phyloP scores from a whole-genome alignment of 202 grass and related monocot genomes.

The Carex arenaria region DNA sequence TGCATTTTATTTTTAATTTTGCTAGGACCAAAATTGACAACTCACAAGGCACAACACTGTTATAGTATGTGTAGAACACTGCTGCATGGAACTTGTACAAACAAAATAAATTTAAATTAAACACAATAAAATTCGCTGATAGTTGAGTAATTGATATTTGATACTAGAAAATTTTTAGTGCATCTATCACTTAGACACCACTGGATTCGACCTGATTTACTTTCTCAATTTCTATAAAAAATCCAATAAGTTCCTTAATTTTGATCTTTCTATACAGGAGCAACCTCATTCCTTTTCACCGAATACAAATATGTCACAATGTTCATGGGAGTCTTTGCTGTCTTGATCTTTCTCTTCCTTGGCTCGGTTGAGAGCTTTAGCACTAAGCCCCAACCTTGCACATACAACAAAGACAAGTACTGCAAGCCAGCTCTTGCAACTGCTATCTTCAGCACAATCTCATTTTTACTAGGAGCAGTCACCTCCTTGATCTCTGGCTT shows the following conservation, averaged over 20 bases:
- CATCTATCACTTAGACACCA: neutral
- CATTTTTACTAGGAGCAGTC: constrained; percentile 78
- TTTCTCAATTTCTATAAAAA: neutral
- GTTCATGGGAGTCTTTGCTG: constrained; percentile 75
- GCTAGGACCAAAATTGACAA: neutral
- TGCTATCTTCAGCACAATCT: constrained; percentile 80
- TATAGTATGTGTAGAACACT: neutral
- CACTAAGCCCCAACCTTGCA: constrained; percentile 72
- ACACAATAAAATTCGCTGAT: neutral
- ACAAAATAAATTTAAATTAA: neutral
- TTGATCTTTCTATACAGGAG: constrained; percentile 48
- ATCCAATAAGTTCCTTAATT: constrained; percentile 12
- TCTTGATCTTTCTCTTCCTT: constrained; percentile 87
- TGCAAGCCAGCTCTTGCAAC: constrained; percentile 93
- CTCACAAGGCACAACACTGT: neutral
- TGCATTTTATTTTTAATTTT: neutral
- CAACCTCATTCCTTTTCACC: constrained; percentile 85
- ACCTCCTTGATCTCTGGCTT: constrained; percentile 92
- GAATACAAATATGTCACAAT: constrained; percentile 83
- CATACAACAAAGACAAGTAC: constrained; percentile 73
- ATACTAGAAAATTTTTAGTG: neutral
- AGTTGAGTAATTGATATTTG: neutral
- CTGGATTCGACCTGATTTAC: neutral
- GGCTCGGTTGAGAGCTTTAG: constrained; percentile 90
- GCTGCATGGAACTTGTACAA: neutral